phyloP scores from a whole-genome alignment of 352 stramenopile genomes.

The Globisporangium echinulatum region DNA sequence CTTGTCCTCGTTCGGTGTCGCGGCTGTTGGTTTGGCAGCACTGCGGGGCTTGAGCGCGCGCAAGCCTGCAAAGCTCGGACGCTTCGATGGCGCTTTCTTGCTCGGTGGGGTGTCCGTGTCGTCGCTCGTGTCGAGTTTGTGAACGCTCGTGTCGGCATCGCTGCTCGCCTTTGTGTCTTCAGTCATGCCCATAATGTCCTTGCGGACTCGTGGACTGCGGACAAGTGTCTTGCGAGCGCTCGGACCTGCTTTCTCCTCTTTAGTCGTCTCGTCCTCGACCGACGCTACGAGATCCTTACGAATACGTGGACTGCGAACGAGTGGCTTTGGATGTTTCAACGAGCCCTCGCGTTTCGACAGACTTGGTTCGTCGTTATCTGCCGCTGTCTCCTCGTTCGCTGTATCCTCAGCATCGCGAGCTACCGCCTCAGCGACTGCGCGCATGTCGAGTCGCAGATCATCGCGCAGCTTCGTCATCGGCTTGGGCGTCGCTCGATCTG shows the following conservation, averaged over 20 bases:
- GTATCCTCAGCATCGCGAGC: too few species aligned
- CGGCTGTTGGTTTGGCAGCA: background rate
- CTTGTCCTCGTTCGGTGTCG: background rate
- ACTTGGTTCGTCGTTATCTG: too few species aligned
- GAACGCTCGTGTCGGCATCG: background rate
- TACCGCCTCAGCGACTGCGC: background rate
- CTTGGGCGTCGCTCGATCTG: background rate
- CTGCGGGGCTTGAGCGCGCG: background rate
- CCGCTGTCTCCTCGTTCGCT: too few species aligned
- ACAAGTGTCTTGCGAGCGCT: background rate
- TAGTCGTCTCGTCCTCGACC: too few species aligned
- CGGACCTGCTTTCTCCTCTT: too few species aligned
- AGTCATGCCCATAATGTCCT: slow-evolving; percentile 1
- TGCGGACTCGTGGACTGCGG: slow-evolving; percentile 6
- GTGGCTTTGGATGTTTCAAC: too few species aligned
- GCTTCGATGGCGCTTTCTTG: background rate
- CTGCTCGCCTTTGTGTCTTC: background rate
- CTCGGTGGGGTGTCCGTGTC: background rate
- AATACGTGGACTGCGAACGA: too few species aligned
- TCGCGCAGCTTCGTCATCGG: background rate
- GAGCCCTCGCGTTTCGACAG: too few species aligned
- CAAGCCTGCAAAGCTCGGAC: background rate
- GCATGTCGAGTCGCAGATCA: slow-evolving; percentile 1
- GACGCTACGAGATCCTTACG: too few species aligned
- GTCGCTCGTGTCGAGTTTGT: background rate